Evolutionary conservation across 2,329 filamentous ascomycete genomes (phyloP), one percentile per base, ranked within the genome.

Genomic region (Xylaria polymorpha): DNA sequence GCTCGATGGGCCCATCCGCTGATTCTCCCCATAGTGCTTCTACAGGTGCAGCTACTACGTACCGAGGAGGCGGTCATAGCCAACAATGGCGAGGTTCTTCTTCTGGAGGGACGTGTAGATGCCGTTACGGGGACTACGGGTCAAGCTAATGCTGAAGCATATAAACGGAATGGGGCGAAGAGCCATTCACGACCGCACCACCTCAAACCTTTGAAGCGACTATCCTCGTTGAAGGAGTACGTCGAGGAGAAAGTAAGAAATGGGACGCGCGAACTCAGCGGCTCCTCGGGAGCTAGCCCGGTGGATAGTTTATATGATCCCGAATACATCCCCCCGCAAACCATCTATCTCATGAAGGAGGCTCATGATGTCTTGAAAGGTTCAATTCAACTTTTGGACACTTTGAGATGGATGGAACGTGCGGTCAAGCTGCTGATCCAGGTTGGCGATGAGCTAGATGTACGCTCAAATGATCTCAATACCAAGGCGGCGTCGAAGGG

Each of bases 401-500:
- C 83, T 1, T 78, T 85, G 39, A 75, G 81, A 25, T 85, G 83
- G 83, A 84, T 84, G 80, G 83, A 85, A 69, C 79, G 83, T 8
- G 82, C 81, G 1, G 74, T 84, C 41, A 83, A 83, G 70, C 76
- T 84, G 18, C 74, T 84, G 64, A 79, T 84, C 12, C 75, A 83
- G 48, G 78, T 81, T 0, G 83, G 83, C 4, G 83, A 84, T 41
- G 83, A 83, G 60, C 72, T 85, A 2, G 80, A 80, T 39, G 78
- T 77, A 35, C 76, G 75, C 25, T 67, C 74, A 64, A 76, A 70
- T 58, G 76, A 76, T 9, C 58, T 75, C 12, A 74, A 69, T 7
- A 58, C 66, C 6, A 64, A 74, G 37, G 56, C 58, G 4, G 48
- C 67, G 3, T 68, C 51, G 1, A 72, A 69, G 25, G 68, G 66